Percentiles rank a stretch among this genome's conserved stretches.
Evolutionary conservation across 139 green algal genomes (phyloP).

Genomic region (Chlorella sp.): DNA sequence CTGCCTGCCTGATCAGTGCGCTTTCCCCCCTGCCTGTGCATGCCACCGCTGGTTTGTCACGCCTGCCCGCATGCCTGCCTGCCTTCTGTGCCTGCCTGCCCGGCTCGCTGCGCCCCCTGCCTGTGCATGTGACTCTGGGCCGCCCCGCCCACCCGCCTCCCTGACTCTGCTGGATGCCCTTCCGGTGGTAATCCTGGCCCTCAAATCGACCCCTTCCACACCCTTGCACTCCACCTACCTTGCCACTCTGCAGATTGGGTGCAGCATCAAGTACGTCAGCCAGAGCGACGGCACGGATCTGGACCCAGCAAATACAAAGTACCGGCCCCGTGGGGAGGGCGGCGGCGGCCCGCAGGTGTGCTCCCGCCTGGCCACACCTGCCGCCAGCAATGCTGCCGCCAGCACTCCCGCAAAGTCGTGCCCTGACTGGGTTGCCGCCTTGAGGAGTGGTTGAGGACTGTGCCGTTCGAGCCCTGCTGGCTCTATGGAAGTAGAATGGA

Average conservation of each 20-base stretch:
- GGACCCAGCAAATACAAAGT: slow-evolving; percentile 50
- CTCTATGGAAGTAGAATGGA: too few relatives aligned
- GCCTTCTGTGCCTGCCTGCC: too few relatives aligned
- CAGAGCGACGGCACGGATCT: slow-evolving; percentile 63
- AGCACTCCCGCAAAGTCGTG: too few relatives aligned
- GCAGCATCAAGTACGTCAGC: slow-evolving; percentile 65
- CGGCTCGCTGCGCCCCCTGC: too few relatives aligned
- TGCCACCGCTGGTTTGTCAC: neutral
- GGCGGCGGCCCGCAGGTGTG: slow-evolving; percentile 27
- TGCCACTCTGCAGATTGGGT: slow-evolving; percentile 8
- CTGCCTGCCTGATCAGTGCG: too few relatives aligned
- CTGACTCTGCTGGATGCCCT: neutral
- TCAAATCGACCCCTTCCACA: neutral
- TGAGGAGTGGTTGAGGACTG: too few relatives aligned
- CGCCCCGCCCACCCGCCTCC: neutral
- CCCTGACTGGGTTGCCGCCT: too few relatives aligned
- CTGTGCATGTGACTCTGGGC: neutral
- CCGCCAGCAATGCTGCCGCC: neutral
- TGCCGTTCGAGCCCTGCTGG: too few relatives aligned
- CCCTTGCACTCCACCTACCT: neutral
- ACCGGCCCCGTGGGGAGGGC: slow-evolving; percentile 23
- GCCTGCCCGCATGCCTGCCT: neutral
- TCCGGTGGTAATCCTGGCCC: neutral
- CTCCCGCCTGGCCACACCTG: neutral
- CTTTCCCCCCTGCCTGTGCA: neutral